Percentiles rank a stretch among this genome's conserved stretches.
These are phyloP conservation scores for Aureobasidium zeae DNA, from an alignment of 2,329 filamentous ascomycete genomes.

Conservation along the genomic window DNA sequence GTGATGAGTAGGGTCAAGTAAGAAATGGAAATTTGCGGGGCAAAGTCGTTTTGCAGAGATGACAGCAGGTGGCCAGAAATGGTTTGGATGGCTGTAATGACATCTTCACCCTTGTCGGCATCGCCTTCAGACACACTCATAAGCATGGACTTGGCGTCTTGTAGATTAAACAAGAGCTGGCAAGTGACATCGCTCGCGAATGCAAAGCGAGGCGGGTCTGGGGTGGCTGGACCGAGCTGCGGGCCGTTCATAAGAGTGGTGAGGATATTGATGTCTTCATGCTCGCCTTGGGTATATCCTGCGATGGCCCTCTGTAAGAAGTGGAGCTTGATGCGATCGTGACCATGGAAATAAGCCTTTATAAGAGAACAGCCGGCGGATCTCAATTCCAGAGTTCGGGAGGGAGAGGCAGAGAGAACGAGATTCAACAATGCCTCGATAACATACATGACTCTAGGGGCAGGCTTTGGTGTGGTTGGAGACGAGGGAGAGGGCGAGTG, in stretches of 20 bases:
- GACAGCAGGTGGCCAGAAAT: slow-evolving; percentile 78
- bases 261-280: slow-evolving; percentile 74
- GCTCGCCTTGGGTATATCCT: slow-evolving; percentile 65
- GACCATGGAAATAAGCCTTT: slow-evolving; percentile 81
- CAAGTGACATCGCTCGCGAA: slow-evolving; percentile 81
- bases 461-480: slow-evolving; percentile 42
- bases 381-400: slow-evolving; percentile 66
- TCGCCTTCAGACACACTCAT: slow-evolving; percentile 84
- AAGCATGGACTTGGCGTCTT: slow-evolving; percentile 66
- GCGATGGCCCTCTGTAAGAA: slow-evolving; percentile 84
- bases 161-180: slow-evolving; percentile 73
- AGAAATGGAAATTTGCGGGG: slow-evolving; percentile 69
- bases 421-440: slow-evolving; percentile 88
- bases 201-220: slow-evolving; percentile 81
- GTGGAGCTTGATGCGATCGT: slow-evolving; percentile 71
- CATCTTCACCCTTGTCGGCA: slow-evolving; percentile 80
- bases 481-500: slow-evolving; percentile 34
- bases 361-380: slow-evolving; percentile 82
- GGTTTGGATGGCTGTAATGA: slow-evolving; percentile 86
- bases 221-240: slow-evolving; percentile 45
- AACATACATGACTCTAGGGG: slow-evolving; percentile 53
- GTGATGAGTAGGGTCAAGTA: slow-evolving; percentile 82
- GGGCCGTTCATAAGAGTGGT: slow-evolving; percentile 67
- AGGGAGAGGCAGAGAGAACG: slow-evolving; percentile 57
- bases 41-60: slow-evolving; percentile 64